phyloP scores from a whole-genome alignment of 108 stramenopile genomes.

The Conticribra weissflogii region DNA sequence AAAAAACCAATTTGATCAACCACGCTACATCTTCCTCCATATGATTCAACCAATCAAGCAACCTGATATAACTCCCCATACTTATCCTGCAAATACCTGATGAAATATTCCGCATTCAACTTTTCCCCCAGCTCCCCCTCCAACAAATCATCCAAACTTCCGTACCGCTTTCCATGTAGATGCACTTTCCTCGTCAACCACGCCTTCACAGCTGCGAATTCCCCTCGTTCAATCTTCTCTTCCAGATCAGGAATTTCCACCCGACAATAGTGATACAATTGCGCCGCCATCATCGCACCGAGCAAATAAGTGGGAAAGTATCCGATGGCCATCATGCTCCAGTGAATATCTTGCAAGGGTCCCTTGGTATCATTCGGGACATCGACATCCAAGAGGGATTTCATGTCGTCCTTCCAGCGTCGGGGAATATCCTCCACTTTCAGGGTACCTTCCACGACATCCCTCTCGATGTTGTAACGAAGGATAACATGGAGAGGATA shows the following conservation, averaged over 20 bases:
- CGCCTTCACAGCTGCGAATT: conserved; percentile 71
- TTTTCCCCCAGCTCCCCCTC: conserved; percentile 76
- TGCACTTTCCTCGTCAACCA: conserved; percentile 89
- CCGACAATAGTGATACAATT: conserved; percentile 72
- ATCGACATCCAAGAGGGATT: conserved; percentile 70
- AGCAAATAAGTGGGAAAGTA: conserved; percentile 94
- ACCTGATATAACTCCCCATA: conserved; percentile 77
- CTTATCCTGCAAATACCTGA: conserved; percentile 82
- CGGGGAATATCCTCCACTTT: conserved; percentile 71
- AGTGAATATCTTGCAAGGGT: conserved; percentile 91
- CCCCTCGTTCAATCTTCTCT: conserved; percentile 64
- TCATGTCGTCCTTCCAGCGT: conserved; percentile 85
- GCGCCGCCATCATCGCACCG: conserved; percentile 89
- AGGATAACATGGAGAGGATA: conserved; percentile 94
- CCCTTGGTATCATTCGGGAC: conserved; percentile 83
- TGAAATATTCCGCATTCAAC: conserved; percentile 78
- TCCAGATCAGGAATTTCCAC: conserved; percentile 74
- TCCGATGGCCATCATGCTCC: conserved; percentile 78
- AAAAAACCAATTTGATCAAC: too few species aligned
- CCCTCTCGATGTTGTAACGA: conserved; percentile 86
- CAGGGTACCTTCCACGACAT: conserved; percentile 73
- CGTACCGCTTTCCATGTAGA: conserved; percentile 72
- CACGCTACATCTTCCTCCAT: too few species aligned
- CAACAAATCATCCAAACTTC: conserved; percentile 69
- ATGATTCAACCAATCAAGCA: too few species aligned